phyloP scores from a whole-genome alignment of 257 asterid species.

The Lycium ferocissimum region DNA sequence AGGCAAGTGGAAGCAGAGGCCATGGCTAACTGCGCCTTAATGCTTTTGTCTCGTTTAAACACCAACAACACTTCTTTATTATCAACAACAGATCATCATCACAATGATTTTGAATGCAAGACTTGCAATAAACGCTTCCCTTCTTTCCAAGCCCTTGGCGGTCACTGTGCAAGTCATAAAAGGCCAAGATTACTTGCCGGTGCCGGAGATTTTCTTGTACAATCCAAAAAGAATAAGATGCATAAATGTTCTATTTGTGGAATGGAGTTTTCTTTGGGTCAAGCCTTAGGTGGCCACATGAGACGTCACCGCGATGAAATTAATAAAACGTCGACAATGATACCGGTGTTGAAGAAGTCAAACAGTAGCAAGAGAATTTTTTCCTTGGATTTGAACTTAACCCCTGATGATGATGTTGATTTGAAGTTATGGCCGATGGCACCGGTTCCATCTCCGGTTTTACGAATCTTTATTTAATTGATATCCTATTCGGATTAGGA shows the following conservation, averaged over 20 bases:
- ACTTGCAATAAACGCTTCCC: conserved; percentile 21
- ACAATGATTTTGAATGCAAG: conserved; percentile 13
- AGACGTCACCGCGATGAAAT: conserved; percentile 25
- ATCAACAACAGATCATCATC: neutral
- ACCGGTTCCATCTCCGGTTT: neutral
- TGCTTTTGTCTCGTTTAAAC: conserved; percentile 11
- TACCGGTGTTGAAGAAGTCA: neutral
- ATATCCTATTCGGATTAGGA: neutral
- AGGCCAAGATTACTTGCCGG: neutral
- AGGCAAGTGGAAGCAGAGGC: neutral
- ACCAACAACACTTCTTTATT: neutral
- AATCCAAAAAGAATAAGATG: neutral
- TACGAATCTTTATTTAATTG: neutral
- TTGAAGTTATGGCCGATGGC: neutral
- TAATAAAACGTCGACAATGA: neutral
- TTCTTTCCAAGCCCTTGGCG: conserved; percentile 31
- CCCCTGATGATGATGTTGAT: neutral
- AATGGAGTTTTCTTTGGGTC: neutral
- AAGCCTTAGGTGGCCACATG: conserved; percentile 34
- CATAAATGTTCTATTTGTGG: conserved; percentile 26
- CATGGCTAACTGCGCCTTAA: conserved; percentile 24
- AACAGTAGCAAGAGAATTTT: neutral
- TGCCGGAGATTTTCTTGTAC: neutral
- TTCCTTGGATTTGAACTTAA: neutral
- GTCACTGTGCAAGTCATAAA: conserved; percentile 32